Evolutionary conservation across 441 rosid species (phyloP).

Genomic region (Arabidopsis hybrid): DNA sequence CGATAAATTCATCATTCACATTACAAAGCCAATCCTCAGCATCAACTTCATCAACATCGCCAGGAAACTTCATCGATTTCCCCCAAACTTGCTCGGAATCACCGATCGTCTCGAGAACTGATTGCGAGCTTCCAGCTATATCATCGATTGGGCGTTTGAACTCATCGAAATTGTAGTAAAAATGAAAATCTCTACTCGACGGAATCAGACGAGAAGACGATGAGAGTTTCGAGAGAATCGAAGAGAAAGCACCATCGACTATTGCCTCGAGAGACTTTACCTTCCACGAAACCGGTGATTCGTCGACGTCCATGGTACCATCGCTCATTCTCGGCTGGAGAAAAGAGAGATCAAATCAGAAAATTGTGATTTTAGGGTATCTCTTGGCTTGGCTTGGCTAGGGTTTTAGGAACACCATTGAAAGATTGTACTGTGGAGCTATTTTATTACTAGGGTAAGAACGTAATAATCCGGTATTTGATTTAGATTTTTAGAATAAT

Average conservation of each 20-base stretch:
- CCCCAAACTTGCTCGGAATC: constrained; percentile 48
- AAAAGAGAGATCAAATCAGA: constrained; percentile 21
- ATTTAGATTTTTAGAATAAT: not conserved
- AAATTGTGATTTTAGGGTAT: not conserved
- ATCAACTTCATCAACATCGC: constrained; percentile 58
- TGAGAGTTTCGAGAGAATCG: constrained; percentile 64
- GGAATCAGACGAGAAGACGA: constrained; percentile 72
- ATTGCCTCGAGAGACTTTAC: constrained; percentile 49
- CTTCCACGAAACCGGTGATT: constrained; percentile 37
- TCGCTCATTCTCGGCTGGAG: constrained; percentile 37
- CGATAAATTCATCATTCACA: constrained; percentile 68
- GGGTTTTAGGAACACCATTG: constrained; percentile 37
- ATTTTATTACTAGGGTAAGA: not conserved
- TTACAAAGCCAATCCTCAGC: constrained; percentile 77
- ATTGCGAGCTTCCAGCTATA: constrained; percentile 56
- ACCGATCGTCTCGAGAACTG: constrained; percentile 66
- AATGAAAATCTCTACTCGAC: constrained; percentile 76
- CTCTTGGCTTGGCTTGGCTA: constrained; percentile 13
- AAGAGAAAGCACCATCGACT: constrained; percentile 49
- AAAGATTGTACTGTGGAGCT: not conserved
- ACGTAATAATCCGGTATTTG: not conserved
- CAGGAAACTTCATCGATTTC: constrained; percentile 47
- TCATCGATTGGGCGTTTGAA: constrained; percentile 67
- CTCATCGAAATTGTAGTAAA: constrained; percentile 75
- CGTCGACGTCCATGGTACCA: constrained; percentile 40